A percentile compares a stretch with the other conserved stretches of the same genome.
These are phyloP conservation scores for Misopates orontium DNA, from an alignment of 257 asterid species.

Conservation along the genomic window DNA sequence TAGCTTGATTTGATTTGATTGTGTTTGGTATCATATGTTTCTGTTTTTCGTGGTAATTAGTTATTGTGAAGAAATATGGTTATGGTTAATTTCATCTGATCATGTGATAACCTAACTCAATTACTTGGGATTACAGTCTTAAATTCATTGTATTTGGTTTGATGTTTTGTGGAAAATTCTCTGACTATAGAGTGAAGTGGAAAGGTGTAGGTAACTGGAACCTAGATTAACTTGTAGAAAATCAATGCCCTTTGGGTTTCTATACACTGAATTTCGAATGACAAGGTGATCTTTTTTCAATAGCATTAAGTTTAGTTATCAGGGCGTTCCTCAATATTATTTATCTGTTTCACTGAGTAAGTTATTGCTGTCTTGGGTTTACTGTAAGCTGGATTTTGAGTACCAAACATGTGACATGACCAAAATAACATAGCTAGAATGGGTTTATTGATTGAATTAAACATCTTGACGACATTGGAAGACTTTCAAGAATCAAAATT, in stretches of 20 bases:
- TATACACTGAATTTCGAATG: neutral
- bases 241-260: no score
- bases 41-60: neutral
- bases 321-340: no score
- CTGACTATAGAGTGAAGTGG: neutral
- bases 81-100: neutral
- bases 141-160: neutral
- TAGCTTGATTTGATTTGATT: neutral
- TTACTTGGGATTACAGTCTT: no score
- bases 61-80: constrained; percentile 22
- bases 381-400: no score
- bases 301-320: no score
- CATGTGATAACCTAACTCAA: no score
- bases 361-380: no score
- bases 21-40: constrained; percentile 5
- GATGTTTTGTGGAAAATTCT: constrained; percentile 2
- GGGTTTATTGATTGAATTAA: no score
- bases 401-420: no score
- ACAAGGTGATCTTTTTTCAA: neutral
- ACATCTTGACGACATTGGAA: neutral
- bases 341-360: no score
- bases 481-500: neutral
- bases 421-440: no score
- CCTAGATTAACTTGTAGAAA: neutral
- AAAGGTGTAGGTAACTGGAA: neutral